Percentiles rank a stretch among this genome's conserved stretches.
phyloP scores from a whole-genome alignment of 1,284 basidiomycete genomes.

The Papiliotrema fonsecae region DNA sequence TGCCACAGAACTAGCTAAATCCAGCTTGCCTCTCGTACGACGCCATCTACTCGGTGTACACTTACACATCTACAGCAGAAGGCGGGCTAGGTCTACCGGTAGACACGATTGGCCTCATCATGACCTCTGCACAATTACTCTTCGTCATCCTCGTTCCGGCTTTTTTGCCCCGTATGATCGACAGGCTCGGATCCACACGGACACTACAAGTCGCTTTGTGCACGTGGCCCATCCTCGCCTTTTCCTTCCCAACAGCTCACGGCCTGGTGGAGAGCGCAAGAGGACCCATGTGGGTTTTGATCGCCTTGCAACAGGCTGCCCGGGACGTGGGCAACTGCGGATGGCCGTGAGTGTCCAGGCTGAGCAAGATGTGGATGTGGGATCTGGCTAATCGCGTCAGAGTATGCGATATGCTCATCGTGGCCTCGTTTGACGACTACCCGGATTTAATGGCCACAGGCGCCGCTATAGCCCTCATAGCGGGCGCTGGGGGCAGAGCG shows the following conservation, averaged over 20 bases:
- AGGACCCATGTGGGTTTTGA: constrained; percentile 12
- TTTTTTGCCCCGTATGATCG: constrained; percentile 13
- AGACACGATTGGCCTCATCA: constrained; percentile 18
- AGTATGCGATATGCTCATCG: constrained; percentile 15
- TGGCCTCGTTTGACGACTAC: constrained; percentile 16
- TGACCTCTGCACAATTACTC: constrained; percentile 5
- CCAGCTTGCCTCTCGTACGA: constrained; percentile 19
- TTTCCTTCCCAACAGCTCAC: constrained; percentile 16
- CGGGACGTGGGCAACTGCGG: constrained; percentile 12
- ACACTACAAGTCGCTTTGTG: constrained; percentile 6
- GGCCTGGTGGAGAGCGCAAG: constrained; percentile 9
- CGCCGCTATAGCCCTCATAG: constrained; percentile 17
- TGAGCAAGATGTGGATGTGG: background rate
- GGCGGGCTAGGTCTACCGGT: constrained; percentile 24
- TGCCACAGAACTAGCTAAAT: background rate
- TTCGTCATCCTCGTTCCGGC: constrained; percentile 16
- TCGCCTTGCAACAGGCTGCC: constrained; percentile 2
- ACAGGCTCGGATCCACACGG: constrained; percentile 7
- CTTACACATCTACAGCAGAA: constrained; percentile 13
- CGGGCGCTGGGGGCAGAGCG: constrained; percentile 17
- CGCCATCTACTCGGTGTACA: constrained; percentile 21
- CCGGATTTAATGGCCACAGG: constrained; percentile 24
- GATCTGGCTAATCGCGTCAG: constrained; percentile 6
- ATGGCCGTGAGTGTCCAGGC: constrained; percentile 17
- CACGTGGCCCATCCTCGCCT: constrained; percentile 11